phyloP scores from a whole-genome alignment of 2,329 filamentous ascomycete species.

The Lecanoromycetidae sp. region DNA sequence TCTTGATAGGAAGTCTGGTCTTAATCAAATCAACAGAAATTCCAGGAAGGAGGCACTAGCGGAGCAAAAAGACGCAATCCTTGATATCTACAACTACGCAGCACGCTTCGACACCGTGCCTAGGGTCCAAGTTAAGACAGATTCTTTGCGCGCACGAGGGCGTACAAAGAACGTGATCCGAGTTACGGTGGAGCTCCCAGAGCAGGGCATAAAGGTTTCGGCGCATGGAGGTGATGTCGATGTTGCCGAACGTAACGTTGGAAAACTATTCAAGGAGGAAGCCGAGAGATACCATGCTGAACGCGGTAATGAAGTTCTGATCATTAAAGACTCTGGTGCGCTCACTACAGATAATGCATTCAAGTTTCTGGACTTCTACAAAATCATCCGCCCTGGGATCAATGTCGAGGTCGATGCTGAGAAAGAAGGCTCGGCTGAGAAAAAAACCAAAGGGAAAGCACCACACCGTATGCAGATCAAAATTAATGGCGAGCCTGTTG shows the following conservation, averaged over 20 bases:
- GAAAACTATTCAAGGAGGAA: slow-evolving; percentile 29
- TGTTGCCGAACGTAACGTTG: slow-evolving; percentile 28
- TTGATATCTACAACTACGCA: slow-evolving; percentile 33
- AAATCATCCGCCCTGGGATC: slow-evolving; percentile 18
- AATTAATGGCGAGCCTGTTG: slow-evolving; percentile 23
- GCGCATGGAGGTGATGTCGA: slow-evolving; percentile 21
- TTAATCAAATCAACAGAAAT: slow-evolving; percentile 4
- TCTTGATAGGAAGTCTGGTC: background rate
- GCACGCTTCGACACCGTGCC: slow-evolving; percentile 29
- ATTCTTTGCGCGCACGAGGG: slow-evolving; percentile 2
- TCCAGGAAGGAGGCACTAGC: background rate
- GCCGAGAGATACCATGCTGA: slow-evolving; percentile 26
- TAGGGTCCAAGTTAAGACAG: slow-evolving; percentile 14
- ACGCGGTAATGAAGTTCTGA: slow-evolving; percentile 21
- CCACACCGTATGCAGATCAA: slow-evolving; percentile 19
- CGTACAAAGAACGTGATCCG: slow-evolving; percentile 15
- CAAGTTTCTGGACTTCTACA: slow-evolving; percentile 29
- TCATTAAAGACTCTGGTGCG: slow-evolving; percentile 22
- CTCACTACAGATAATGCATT: slow-evolving; percentile 29
- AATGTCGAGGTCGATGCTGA: slow-evolving; percentile 19
- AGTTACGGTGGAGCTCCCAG: slow-evolving; percentile 26
- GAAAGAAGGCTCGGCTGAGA: background rate
- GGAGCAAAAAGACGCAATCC: slow-evolving; percentile 13
- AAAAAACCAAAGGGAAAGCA: background rate
- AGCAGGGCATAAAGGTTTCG: slow-evolving; percentile 24